Percentiles rank a stretch among this genome's conserved stretches.
These are phyloP conservation scores for Ogataea chonburiensis DNA, from an alignment of 805 yeast species.

Conservation along the genomic window DNA sequence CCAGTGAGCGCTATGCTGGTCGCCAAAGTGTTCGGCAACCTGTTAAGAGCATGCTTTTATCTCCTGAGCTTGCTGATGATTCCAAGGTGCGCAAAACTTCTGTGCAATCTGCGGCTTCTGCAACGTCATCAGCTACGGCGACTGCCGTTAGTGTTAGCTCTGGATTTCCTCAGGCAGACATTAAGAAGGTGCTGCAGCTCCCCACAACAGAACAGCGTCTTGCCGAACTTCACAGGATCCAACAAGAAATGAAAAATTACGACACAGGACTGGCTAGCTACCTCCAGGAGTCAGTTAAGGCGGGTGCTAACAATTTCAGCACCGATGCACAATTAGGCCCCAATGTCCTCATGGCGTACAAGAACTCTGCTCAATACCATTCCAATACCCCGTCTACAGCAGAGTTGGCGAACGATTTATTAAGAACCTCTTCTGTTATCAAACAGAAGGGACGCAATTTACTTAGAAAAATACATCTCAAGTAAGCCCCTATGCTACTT, in stretches of 20 bases:
- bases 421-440: constrained; percentile 29
- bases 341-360: constrained; percentile 64
- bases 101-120: background rate
- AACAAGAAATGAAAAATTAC: constrained; percentile 40
- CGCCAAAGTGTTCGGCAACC: background rate
- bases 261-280: constrained; percentile 62
- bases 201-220: constrained; percentile 37
- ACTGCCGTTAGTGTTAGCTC: background rate
- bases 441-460: constrained; percentile 28
- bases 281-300: constrained; percentile 35
- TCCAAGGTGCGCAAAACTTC: too few relatives aligned
- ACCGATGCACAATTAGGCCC: constrained; percentile 38
- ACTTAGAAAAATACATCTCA: constrained; percentile 25
- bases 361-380: constrained; percentile 49
- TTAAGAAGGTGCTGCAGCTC: constrained; percentile 20
- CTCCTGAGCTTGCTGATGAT: too few relatives aligned
- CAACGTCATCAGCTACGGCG: background rate
- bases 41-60: too few relatives aligned
- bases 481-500: constrained; percentile 20
- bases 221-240: constrained; percentile 41
- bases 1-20: constrained; percentile 1
- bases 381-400: constrained; percentile 29
- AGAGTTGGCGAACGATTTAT: constrained; percentile 43
- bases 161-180: constrained; percentile 15
- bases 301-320: constrained; percentile 16